Conservation (phyloP, 441 rosid species). For the Theobroma grandiflorum region DNA sequence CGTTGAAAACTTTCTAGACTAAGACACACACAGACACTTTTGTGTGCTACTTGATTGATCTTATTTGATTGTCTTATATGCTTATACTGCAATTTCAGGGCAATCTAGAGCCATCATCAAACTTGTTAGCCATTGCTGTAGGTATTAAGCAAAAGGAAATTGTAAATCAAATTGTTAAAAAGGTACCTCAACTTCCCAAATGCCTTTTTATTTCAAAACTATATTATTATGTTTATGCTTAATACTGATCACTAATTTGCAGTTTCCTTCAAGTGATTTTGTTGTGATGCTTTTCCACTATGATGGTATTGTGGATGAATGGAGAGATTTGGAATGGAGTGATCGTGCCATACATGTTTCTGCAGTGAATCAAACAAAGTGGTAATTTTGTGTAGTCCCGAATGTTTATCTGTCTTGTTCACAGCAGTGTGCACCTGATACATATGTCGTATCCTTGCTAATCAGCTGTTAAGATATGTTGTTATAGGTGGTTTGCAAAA, state of each 20-base stretch:
- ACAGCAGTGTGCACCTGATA: not conserved
- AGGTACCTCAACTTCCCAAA: slow-evolving; percentile 44
- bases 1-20: not conserved
- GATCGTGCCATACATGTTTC: slow-evolving; percentile 59
- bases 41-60: not conserved
- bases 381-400: slow-evolving; percentile 43
- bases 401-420: not conserved
- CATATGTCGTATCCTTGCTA: not conserved
- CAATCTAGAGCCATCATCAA: slow-evolving; percentile 43
- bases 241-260: slow-evolving; percentile 24
- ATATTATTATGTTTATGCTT: not conserved
- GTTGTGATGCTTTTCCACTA: slow-evolving; percentile 78
- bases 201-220: not conserved
- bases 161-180: slow-evolving; percentile 60
- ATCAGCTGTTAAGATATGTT: not conserved
- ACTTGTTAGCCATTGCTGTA: slow-evolving; percentile 62
- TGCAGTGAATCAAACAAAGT: slow-evolving; percentile 70
- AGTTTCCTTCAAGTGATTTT: slow-evolving; percentile 56
- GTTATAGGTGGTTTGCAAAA: slow-evolving; percentile 75
- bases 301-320: slow-evolving; percentile 63
- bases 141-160: slow-evolving; percentile 69
- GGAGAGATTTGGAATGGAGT: slow-evolving; percentile 65
- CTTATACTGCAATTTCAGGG: slow-evolving; percentile 46
- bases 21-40: not conserved
- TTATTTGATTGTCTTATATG: not conserved